phyloP scores from a whole-genome alignment of 1,284 basidiomycete genomes.

The Pascua sp. region DNA sequence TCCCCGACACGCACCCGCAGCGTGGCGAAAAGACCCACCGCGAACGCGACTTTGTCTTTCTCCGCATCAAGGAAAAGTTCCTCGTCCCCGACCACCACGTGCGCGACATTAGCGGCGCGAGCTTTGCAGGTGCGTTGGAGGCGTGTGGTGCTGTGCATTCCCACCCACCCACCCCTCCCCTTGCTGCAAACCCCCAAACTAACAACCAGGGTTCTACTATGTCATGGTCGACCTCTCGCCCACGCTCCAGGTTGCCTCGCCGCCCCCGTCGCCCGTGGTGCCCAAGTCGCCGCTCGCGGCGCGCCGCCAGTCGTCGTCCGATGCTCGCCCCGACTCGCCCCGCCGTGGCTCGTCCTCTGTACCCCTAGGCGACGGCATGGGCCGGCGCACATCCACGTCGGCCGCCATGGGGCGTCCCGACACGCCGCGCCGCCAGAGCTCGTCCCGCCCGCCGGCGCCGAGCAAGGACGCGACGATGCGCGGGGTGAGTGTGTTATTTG shows the following conservation, averaged over 20 bases:
- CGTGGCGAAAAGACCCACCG: slow-evolving; percentile 26
- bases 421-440: slow-evolving; percentile 19
- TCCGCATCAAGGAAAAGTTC: slow-evolving; percentile 96
- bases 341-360: slow-evolving; percentile 14
- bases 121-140: slow-evolving; percentile 73
- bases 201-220: slow-evolving; percentile 71
- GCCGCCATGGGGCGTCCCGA: slow-evolving; percentile 7
- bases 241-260: slow-evolving; percentile 19
- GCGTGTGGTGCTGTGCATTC: background rate
- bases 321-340: slow-evolving; percentile 16
- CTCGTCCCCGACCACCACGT: slow-evolving; percentile 90
- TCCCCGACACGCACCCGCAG: slow-evolving; percentile 26
- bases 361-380: background rate
- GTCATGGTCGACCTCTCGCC: slow-evolving; percentile 49
- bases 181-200: background rate
- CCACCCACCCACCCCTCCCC: too few relatives aligned
- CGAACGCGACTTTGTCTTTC: slow-evolving; percentile 61
- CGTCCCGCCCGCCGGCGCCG: slow-evolving; percentile 21
- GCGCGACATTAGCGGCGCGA: slow-evolving; percentile 89
- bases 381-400: slow-evolving; percentile 14
- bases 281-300: slow-evolving; percentile 18
- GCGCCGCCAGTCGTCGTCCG: slow-evolving; percentile 12
- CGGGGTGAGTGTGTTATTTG: slow-evolving; percentile 37
- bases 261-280: slow-evolving; percentile 26
- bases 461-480: slow-evolving; percentile 38